These are phyloP conservation scores for Mrakia gelida DNA, from an alignment of 768 basidiomycete species.

Conservation along the genomic window DNA sequence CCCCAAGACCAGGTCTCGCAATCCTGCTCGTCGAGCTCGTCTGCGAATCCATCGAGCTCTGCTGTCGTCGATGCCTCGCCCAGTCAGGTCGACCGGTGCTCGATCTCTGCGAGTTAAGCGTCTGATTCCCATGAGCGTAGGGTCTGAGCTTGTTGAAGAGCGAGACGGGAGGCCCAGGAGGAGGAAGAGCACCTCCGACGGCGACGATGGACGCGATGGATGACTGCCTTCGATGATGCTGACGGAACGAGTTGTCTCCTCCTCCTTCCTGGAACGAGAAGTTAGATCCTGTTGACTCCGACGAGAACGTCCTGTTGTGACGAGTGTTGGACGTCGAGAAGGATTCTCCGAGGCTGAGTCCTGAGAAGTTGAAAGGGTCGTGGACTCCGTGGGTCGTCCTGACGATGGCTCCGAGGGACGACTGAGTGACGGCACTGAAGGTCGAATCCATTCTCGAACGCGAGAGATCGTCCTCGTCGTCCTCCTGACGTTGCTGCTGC, in stretches of 20 bases:
- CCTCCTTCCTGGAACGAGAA: constrained; percentile 22
- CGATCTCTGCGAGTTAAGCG: constrained; percentile 1
- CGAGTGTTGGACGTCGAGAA: background rate
- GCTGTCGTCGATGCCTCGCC: constrained; percentile 18
- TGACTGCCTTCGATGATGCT: background rate
- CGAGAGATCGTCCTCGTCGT: background rate
- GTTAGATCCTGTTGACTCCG: background rate
- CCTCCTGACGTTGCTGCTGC: background rate
- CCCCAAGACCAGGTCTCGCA: constrained; percentile 8
- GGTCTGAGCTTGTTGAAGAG: constrained; percentile 16
- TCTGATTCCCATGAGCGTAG: background rate
- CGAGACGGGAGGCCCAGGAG: constrained; percentile 17
- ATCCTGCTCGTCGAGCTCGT: background rate
- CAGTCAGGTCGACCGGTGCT: constrained; percentile 18
- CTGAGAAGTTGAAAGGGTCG: constrained; percentile 14
- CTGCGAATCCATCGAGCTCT: constrained; percentile 13
- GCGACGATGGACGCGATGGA: constrained; percentile 3
- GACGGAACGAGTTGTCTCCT: background rate
- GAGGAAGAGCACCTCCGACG: background rate
- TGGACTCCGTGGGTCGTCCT: background rate
- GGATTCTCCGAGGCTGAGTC: background rate
- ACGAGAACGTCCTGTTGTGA: constrained; percentile 8
- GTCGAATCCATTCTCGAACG: constrained; percentile 12
- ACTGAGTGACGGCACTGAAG: constrained; percentile 19
- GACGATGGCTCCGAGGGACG: constrained; percentile 20